Evolutionary conservation across 306 rosid genomes (phyloP), one percentile per base, ranked within the genome.

Genomic region (Quercus gilva): DNA sequence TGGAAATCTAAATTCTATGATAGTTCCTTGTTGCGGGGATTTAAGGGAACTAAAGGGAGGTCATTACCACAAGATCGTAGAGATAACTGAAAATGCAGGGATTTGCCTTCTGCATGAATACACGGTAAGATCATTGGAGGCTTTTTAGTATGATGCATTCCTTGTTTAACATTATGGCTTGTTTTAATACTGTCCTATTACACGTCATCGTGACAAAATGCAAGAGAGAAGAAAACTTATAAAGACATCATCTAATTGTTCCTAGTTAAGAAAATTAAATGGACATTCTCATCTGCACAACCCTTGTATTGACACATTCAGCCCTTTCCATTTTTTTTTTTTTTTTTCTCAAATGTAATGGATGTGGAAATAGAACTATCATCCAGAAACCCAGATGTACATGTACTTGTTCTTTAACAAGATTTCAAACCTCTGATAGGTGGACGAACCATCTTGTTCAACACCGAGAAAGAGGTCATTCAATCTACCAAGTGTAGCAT

Each of bases 371-470:
- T 23, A 67, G 49, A 67, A 65, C 1, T 4, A 29, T 12, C 71
- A 17, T 29, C 49, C n/a, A 3, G 45, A 31, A 67, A 18, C 71
- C 71, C 51, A 67, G 5, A 20, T 14, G 14, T 28, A 6, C 31
- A 67, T 3, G 9, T 0, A 7, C 26, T 43, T 12, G 67, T 74
- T 61, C 28, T 63, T 3, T 67, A 76, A 64, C 71, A 15, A 61
- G 23, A 55, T 59, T 41, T 51, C 77, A 65, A 59, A 73, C 21
- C 15, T 56, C 57, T 52, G 75, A 3, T 82, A 96, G 99, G 96
- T 96, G 63, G 98, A 96, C 28, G 98, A 93, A 87, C 97, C 98
- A 76, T 96, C 99, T 58, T 96, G 99, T 88, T 96, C 99, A 74
- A 96, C 96, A n/a, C 99, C 98, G 6, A 89, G 89, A 83, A 90